Evolutionary conservation across 345 rosid genomes (phyloP), one percentile per base, ranked within the genome.

Genomic region (Syzygium aromaticum): DNA sequence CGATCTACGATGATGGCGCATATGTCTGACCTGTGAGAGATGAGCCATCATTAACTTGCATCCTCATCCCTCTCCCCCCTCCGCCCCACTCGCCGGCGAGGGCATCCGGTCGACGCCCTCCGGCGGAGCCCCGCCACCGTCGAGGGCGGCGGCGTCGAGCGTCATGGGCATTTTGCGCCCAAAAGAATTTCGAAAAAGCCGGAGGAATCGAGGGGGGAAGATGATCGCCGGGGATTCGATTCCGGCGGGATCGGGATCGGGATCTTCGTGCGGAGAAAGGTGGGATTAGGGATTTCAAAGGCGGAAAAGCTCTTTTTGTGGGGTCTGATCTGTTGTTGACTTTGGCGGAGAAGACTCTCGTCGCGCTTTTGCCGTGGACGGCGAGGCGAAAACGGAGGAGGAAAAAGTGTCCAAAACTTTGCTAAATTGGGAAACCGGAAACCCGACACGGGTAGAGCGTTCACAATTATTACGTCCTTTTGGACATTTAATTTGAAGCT

Each of bases 1-100:
- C 40, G 9, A 64, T 64, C 22, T 3, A 28, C 0, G 3, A 30
- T 2, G 77, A 28, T 0, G 40, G 15, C 0, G 5, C 77, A 15
- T 28, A 15, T 28, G 22, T 64, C 19, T 14, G 28, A 64, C 40
- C 40, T 2, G 22, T 1, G 77, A 33, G 38, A 33, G 38, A 33
- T 33, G 38, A 33, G 38, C 38, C 38, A 33, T 33, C 38, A 33
- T 33, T 33, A 33, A 33, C 38, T 33, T 33, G 38, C 38, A 33
- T 90, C 94, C n/a, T 84, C 91, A 22, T 91, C 93, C 43, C 53
- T 83, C 10, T 87, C 92, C 8, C 8, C 12, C 84, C 33, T 86
- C 91, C 38, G 28, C 57, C 89, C 43, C 43, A 28, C 33, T 40
- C 15, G 49, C 49, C 77, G 43, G 54, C 54, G 54, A 52, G 16